Base-by-base conservation (phyloP, 441 rosid species). In the Pelargonium australe region DNA sequence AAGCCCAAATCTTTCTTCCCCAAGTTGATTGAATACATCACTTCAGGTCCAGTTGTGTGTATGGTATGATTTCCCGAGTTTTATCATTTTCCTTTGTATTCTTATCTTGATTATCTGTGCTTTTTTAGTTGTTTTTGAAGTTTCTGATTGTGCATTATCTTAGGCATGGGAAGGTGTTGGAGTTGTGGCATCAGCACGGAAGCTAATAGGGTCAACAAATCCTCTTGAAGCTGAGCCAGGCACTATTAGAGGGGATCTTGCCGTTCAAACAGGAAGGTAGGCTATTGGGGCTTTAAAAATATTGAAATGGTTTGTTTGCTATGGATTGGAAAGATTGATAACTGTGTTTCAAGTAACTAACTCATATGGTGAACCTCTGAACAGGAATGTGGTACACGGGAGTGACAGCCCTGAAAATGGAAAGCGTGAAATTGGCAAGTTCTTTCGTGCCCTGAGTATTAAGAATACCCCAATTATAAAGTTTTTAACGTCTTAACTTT, bases 141-240 rank as follows among this genome's bases (percentile, higher is more conserved):
- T 20, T 20, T 20, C 23, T 20, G 23, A 20, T 20, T 1, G 23
- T 20, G 23, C 23, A 1, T 20, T 20, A 63, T 25, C 31, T 80
- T 73, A 93, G 98, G 96, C 89, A 66, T 93, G 97, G 98, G 91
- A 93, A 82, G 98, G 97, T 73, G 88, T 86, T 72, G 95, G 98
- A 65, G 89, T 88, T 67, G 98, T 93, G 62, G 97, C 95, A 68
- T 91, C 98, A 1, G 95, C 96, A 49, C 88, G 98, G 47, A 94
- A 91, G 79, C 75, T 94, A 20, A 94, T 94, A 55, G 98, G 98
- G 63, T 78, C 91, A 13, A 91, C 98, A 6, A 83, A 94, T 82
- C 97, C 98, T 73, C 97, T 91, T 77, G 85, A 88, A 79, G 97
- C 98, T 76, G 97, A 94, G 77, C 97, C 97, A 37, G 97, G 98